These are phyloP conservation scores for Phytophthora uliginosa DNA, from an alignment of 352 stramenopile genomes.

Conservation along the genomic window DNA sequence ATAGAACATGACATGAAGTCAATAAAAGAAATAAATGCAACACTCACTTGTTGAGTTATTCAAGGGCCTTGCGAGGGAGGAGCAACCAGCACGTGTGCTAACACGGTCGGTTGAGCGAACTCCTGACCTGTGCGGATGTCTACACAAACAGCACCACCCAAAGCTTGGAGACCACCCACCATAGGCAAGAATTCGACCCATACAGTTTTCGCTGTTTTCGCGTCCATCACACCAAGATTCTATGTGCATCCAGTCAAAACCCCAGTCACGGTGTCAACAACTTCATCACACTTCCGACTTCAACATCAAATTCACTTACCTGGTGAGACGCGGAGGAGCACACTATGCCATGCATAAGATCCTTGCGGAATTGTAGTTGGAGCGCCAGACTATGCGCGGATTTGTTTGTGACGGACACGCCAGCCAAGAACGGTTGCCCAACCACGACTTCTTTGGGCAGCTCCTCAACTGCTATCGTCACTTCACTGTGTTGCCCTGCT, in stretches of 20 bases:
- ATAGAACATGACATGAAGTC: constrained; percentile 5
- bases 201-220: constrained; percentile 53
- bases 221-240: constrained; percentile 73
- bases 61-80: constrained; percentile 25
- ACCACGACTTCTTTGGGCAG: constrained; percentile 62
- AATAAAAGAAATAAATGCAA: background rate
- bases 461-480: constrained; percentile 54
- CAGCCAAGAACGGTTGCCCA: constrained; percentile 61
- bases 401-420: constrained; percentile 75
- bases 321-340: constrained; percentile 80
- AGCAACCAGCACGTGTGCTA: constrained; percentile 70
- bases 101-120: constrained; percentile 52
- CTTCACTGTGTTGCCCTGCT: constrained; percentile 37
- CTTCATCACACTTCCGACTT: background rate
- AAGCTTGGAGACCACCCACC: constrained; percentile 70
- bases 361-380: constrained; percentile 84
- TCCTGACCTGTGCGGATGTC: constrained; percentile 72
- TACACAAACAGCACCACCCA: constrained; percentile 74
- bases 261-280: background rate
- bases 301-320: constrained; percentile 39
- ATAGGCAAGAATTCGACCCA: constrained; percentile 76
- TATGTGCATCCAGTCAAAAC: constrained; percentile 20
- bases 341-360: constrained; percentile 76
- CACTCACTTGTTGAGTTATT: constrained; percentile 16
- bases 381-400: constrained; percentile 65